Evolutionary conservation across 1,284 basidiomycete genomes (phyloP), one percentile per base, ranked within the genome.

Genomic region (Boletus semigastroideus): DNA sequence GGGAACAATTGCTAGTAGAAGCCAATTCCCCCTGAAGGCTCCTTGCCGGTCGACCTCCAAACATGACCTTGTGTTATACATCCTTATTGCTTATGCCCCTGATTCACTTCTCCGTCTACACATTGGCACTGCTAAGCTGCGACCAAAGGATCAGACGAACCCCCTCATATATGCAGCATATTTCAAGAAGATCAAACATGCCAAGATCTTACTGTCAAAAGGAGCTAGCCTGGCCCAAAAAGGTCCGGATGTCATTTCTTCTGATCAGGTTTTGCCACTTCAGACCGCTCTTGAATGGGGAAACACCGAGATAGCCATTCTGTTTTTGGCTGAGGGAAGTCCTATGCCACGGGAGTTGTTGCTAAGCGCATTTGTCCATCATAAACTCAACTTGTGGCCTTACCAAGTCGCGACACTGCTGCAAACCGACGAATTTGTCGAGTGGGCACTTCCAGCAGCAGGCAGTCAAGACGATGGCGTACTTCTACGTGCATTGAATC

Each of bases 91-190:
- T 5, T 52, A 42, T 19, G 52, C 48, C 5, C 25, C 52, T 1
- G 37, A 33, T 9, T 30, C 30, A 8, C 43, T 56, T 1, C 38
- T 59, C 1, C 42, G 30, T 13, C 31, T 22, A 4, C 48, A 33
- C 11, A 27, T 59, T 1, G 37, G 25, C 1, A 12, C 4, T 1
- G 1, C 9, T 1, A 17, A 17, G 1, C 1, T 52, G 12, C 5
- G 22, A n/a, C 17, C 4, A 2, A 57, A 48, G 42, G 38, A 48
- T 5, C 49, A 53, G 5, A 62, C 40, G 1, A 61, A 59, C 14
- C 58, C 56, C 0, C 57, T 59, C 8, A 39, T 41, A n/a, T 59
- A 59, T 42, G 56, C 59, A 0, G 47, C 49, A 0, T 0, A 1
- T 3, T 37, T 28, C 12, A 0, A 0, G 13, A 42, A 10, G 19